These are phyloP conservation scores for Atkinsonella texensis DNA, from an alignment of 2,329 filamentous ascomycete genomes.

Conservation along the genomic window DNA sequence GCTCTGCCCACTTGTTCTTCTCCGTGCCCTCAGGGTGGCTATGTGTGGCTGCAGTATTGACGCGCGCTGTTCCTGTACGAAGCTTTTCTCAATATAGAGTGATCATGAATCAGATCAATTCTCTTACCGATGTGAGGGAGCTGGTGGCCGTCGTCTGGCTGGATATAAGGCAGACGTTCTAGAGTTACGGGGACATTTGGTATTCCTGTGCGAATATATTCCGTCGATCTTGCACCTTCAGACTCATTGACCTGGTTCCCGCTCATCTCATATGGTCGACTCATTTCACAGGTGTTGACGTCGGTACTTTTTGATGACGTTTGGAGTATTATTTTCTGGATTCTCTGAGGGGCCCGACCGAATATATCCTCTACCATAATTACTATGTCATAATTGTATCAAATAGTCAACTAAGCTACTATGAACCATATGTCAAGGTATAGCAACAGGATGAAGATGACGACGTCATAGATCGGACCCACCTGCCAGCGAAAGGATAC, in stretches of 20 bases:
- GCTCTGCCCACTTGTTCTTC: conserved; percentile 17
- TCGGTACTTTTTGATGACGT: too few relatives aligned
- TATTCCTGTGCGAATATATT: background rate
- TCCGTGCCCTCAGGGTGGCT: conserved; percentile 23
- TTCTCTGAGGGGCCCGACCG: too few relatives aligned
- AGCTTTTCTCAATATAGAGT: background rate
- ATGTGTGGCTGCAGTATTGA: conserved; percentile 22
- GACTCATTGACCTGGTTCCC: background rate
- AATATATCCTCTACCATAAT: too few relatives aligned
- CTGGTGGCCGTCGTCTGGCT: conserved; percentile 15
- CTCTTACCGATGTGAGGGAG: conserved; percentile 15
- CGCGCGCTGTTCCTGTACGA: conserved; percentile 19
- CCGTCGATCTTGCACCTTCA: background rate
- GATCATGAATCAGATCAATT: background rate
- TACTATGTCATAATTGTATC: too few relatives aligned
- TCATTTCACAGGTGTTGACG: background rate
- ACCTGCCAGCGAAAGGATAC: too few relatives aligned
- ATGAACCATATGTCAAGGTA: too few relatives aligned
- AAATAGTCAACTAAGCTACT: too few relatives aligned
- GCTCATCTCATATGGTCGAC: background rate
- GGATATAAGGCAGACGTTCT: conserved; percentile 17
- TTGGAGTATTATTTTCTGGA: too few relatives aligned
- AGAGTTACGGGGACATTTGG: conserved; percentile 12
- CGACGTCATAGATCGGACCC: too few relatives aligned
- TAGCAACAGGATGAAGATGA: too few relatives aligned